Base-by-base conservation (phyloP, 139 green algal genomes). In the Asterochloris erici region DNA sequence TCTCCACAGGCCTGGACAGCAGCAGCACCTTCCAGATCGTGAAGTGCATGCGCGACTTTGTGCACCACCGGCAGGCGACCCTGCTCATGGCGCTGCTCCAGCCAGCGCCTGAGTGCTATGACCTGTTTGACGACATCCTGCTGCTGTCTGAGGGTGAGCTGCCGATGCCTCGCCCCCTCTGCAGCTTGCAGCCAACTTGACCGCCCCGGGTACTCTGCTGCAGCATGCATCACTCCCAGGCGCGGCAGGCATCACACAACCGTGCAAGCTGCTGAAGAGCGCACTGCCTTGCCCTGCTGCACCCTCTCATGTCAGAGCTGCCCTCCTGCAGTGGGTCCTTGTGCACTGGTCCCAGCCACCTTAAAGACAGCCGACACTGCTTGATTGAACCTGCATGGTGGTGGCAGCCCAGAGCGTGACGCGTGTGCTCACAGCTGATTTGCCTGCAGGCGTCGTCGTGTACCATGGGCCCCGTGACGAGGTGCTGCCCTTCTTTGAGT, bases 11-110 rank as follows among this genome's bases (percentile, higher is more conserved):
- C 12, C 73, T 92, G 29, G 88, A 92, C 82, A 82, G 61, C 68
- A 73, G 54, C 84, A 92, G 87, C 26, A 92, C 88, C 14, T 85
- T 81, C 64, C 77, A 79, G 27, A 88, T 91, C 73, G 63, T 81
- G 12, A 79, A 82, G 69, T 84, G 74, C 83, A 75, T 87, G 38
- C 68, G 79, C 71, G 76, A 85, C 79, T 82, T 84, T 38, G 47
- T 64, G 28, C 84, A 92, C 77, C 60, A 82, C 9, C 74, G 28
- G 17, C 38, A 83, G 38, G 82, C 80, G 19, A 97, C 92, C 29
- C 85, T 85, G 12, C 38, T 95, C 69, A 87, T 95, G 27, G 91
- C 82, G 11, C 91, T 98, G 78, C 91, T 98, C 82, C 95, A 98
- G 90, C 95, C 95, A 9, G 85, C 91, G 0, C 95, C 94, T 21